Conservation (phyloP, 2,329 filamentous ascomycete genomes). For the Penicillium italicum region DNA sequence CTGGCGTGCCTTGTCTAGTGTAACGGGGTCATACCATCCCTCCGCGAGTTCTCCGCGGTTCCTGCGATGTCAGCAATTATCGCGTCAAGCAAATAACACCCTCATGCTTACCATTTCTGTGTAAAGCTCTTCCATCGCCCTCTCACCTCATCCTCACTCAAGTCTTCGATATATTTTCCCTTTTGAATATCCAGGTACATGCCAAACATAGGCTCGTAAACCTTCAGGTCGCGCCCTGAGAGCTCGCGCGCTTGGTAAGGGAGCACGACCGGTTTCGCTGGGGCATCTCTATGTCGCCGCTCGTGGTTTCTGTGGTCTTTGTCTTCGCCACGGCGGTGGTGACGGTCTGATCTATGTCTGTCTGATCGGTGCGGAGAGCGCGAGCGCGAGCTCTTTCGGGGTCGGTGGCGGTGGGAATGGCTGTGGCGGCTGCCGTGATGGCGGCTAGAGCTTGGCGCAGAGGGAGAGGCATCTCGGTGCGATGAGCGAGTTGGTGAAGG, state of each 20-base stretch:
- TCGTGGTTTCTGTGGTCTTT: conserved; percentile 23
- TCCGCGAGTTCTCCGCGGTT: conserved; percentile 82
- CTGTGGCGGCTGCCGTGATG: conserved; percentile 19
- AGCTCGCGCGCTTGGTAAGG: conserved; percentile 66
- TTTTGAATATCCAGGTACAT: conserved; percentile 90
- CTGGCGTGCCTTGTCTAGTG: conserved; percentile 54
- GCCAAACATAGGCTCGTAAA: conserved; percentile 70
- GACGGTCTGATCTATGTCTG: conserved; percentile 33
- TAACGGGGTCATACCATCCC: conserved; percentile 87
- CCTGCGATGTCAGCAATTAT: conserved; percentile 53
- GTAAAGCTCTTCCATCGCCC: conserved; percentile 94
- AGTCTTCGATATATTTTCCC: conserved; percentile 61
- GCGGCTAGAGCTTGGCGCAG: conserved; percentile 10
- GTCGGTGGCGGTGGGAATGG: conserved; percentile 22
- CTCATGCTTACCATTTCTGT: conserved; percentile 66
- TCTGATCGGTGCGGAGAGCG: conserved; percentile 36
- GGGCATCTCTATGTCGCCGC: conserved; percentile 11
- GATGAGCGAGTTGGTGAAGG: conserved; percentile 13
- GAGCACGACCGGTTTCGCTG: conserved; percentile 42
- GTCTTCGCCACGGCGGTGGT: conserved; percentile 36
- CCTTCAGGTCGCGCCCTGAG: conserved; percentile 63
- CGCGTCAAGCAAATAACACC: conserved; percentile 3
- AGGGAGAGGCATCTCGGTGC: conserved; percentile 2
- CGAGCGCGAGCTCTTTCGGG: conserved; percentile 31
- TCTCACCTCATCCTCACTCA: conserved; percentile 70